Evolutionary conservation across 2,329 filamentous ascomycete genomes (phyloP), one percentile per base, ranked within the genome.

Genomic region (Ceratocystis papillata): DNA sequence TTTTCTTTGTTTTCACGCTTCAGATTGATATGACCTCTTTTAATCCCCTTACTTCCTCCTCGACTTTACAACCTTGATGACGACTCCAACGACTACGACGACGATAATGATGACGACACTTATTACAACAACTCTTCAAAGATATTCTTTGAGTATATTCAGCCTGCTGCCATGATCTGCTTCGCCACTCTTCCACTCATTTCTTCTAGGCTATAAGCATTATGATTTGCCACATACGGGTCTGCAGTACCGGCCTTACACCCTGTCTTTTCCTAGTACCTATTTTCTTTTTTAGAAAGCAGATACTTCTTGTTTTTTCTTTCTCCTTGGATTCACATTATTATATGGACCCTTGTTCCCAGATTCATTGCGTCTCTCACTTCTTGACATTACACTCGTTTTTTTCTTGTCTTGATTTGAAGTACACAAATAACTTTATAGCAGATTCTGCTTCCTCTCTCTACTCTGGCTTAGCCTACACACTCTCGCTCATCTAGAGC

Each of bases 1-100:
- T 71, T 71, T 71, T 64, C 69, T 69, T 65, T 65, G 41, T 60
- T 30, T 62, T 37, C 45, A n/a, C 20, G 25, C 17, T 30, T 65
- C 57, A 50, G 30, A 37, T 55, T 53, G 62, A 64, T 55, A 55
- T 53, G 62, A 53, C 62, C 46, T 37, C 30, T 62, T 44, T 20
- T 33, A 63, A 48, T 41, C 61, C 8, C 28, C 25, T 50, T 28
- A 46, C 20, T 30, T 25, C 22, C 45, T 30, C 48, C 33, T n/a
- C 28, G 46, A 55, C 37, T 28, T 50, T 33, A 63, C 62, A 63
- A 63, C 62, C 20, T 48, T 53, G 46, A 63, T 63, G 45, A 63
- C 46, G 17, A 50, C 46, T n/a, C 20, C 46, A 17, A 50, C 46
- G 62, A 63, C 46, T 45, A 63, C 62, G 45, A 62, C 45, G 60